Base-by-base conservation (phyloP, 2,329 filamentous ascomycete genomes). In the Juglanconis sp. region DNA sequence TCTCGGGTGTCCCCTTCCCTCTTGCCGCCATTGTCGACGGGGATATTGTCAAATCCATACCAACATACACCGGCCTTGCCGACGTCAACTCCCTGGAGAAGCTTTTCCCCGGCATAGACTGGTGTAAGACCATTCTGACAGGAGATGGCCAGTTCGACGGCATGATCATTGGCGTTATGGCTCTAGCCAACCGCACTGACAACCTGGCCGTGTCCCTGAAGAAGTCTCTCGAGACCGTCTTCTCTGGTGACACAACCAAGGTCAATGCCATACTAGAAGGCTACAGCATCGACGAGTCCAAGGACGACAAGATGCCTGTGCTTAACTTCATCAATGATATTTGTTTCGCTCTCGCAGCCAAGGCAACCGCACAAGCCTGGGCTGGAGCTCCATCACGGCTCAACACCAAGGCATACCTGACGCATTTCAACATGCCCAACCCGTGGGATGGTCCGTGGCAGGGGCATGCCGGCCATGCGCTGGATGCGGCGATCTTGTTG, bases 341-440 rank as follows among this genome's bases (percentile, higher is more conserved):
- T n/a, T n/a, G 35, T 8, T 63, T 63, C 35, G 61, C 57, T 5
- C 58, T 51, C 36, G 24, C 46, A 5, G 46, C 58, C 4, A 54
- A 52, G 17, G 44, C 50, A 3, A 52, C 58, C 6, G 61, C 53
- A n/a, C 46, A 38, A 17, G 61, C 57, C 3, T 63, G 38, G 38
- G 57, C 61, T 8, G 50, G 11, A 2, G 50, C 61, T 3, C 53
- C 48, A 3, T 8, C 56, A 17, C 51, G 47, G 17, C 49, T 62
- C 5, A 53, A 36, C 0, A 62, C 60, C 0, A 56, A 62, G 35
- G 51, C 51, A 1, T 62, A 58, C 56, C 57, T 67, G 8, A 34
- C 38, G 57, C 73, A 75, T 55, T 80, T 81, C 72, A 80, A 80
- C 63, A 76, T 78, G 59, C 73, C 71, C 0, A 81, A 81, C 60